Base-by-base conservation (phyloP, 495 filamentous ascomycete genomes). In the Daldinia loculata region DNA sequence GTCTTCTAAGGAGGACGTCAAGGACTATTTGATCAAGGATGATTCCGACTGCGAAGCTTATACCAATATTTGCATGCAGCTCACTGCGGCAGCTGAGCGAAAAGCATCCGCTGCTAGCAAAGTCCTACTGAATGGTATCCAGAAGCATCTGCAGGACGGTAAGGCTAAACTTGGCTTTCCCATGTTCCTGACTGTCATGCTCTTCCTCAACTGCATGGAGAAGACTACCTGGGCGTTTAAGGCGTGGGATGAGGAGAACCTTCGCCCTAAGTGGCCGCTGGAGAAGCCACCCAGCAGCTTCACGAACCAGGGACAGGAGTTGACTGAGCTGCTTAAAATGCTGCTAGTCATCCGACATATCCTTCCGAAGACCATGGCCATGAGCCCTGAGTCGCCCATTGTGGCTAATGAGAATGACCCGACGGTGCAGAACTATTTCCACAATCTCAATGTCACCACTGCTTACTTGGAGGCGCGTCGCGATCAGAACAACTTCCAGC, bases 181-280 rank as follows among this genome's bases (percentile, higher is more conserved):
- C 72, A 93, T 90, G 50, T 94, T 92, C 77, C 82, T 95, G 15
- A 87, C 90, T 4, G 87, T 89, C 12, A 79, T 95, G 62, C 86
- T 95, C 38, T 84, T 95, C 17, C 81, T 95, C 39, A 92, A 90
- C 76, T 93, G 91, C 63, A 86, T 94, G 9, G 93, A 95, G 79
- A 90, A 92, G 75, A 91, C 90, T n/a, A 91, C 89, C 58, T 94
- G 92, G 90, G 84, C 92, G 0, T 94, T 92, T 82, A 89, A 88
- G 36, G 88, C 85, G 0, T 93, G 89, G 89, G 89, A 91, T 48
- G 86, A 90, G 67, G 84, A 88, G 24, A 77, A 83, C 52, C 76
- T 86, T 56, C 76, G 85, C 56, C 72, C 84, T 69, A 77, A 77
- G 67, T 96, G 92, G 92, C 92, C 92, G 1, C 80, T 96, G 17